phyloP scores from a whole-genome alignment of 768 basidiomycete species.

The Filobasidium floriforme region DNA sequence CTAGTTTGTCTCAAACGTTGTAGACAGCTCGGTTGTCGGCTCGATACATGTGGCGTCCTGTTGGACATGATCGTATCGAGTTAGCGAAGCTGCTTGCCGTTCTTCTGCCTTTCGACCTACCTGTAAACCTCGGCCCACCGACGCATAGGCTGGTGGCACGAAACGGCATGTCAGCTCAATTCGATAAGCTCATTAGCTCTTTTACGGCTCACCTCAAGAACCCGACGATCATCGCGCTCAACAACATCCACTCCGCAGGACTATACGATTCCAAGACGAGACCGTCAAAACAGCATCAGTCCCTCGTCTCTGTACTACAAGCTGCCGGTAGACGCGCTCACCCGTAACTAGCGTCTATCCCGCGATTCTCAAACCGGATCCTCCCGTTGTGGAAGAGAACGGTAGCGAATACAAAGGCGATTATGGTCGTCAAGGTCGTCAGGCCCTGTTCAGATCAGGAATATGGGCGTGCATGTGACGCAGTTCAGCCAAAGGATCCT shows the following conservation, averaged over 20 bases:
- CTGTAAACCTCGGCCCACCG: slow-evolving; percentile 22
- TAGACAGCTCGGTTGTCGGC: slow-evolving; percentile 18
- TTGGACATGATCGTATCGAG: too few relatives aligned
- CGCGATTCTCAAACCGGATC: slow-evolving; percentile 13
- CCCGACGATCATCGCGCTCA: slow-evolving; percentile 13
- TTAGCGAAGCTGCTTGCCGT: too few relatives aligned
- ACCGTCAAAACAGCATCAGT: not conserved
- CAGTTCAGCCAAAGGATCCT: too few relatives aligned
- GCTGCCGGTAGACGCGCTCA: slow-evolving; percentile 3
- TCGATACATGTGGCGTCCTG: slow-evolving; percentile 18
- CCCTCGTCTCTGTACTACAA: too few relatives aligned
- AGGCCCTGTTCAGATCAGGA: not conserved
- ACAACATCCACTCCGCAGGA: slow-evolving; percentile 20
- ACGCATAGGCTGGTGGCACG: slow-evolving; percentile 13
- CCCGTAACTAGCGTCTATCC: slow-evolving; percentile 17
- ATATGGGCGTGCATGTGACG: too few relatives aligned
- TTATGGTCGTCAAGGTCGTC: slow-evolving; percentile 9
- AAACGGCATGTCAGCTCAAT: not conserved
- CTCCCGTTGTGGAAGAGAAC: slow-evolving; percentile 14
- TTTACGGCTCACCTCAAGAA: slow-evolving; percentile 1
- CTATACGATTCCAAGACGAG: not conserved
- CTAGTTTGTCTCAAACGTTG: slow-evolving; percentile 17
- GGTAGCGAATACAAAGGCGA: slow-evolving; percentile 16
- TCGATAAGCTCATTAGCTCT: not conserved
- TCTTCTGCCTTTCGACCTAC: not conserved